Percentiles rank a stretch among this genome's conserved stretches.
phyloP scores from a whole-genome alignment of 495 filamentous ascomycete species.

The Aspergillus bertholletiae region DNA sequence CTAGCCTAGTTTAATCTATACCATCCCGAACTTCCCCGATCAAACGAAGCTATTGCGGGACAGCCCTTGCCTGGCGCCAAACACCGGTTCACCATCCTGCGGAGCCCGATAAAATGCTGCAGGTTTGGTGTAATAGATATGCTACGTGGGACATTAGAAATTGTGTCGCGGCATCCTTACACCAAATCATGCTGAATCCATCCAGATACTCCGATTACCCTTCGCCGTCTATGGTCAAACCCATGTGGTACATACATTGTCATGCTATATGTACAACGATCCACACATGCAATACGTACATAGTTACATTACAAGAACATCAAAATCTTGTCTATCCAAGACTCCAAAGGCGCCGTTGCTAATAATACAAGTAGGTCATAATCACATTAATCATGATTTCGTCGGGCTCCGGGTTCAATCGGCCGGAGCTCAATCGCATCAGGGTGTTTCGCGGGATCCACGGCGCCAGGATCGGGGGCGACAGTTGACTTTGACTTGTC shows the following conservation, averaged over 20 bases:
- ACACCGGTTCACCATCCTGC: no score
- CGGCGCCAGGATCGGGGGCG: neutral
- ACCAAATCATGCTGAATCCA: no score
- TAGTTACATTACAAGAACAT: neutral
- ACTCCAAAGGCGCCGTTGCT: neutral
- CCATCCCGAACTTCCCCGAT: no score
- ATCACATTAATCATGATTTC: slow-evolving; percentile 10
- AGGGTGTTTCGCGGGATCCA: slow-evolving; percentile 5
- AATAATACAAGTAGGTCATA: neutral
- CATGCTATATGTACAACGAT: neutral
- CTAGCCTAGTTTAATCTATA: no score
- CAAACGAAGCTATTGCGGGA: no score
- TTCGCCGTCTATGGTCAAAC: no score
- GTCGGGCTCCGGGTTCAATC: neutral
- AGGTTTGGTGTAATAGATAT: no score
- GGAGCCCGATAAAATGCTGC: no score
- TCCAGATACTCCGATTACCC: no score
- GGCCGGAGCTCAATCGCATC: slow-evolving; percentile 13
- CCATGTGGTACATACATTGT: neutral
- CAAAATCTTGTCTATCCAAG: neutral
- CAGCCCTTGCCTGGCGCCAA: no score
- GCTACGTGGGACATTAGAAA: no score
- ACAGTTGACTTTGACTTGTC: slow-evolving; percentile 1
- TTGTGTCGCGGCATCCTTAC: no score
- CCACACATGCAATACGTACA: neutral